These are phyloP conservation scores for Phtheirospermum japonicum DNA, from an alignment of 257 asterid genomes.

Conservation along the genomic window DNA sequence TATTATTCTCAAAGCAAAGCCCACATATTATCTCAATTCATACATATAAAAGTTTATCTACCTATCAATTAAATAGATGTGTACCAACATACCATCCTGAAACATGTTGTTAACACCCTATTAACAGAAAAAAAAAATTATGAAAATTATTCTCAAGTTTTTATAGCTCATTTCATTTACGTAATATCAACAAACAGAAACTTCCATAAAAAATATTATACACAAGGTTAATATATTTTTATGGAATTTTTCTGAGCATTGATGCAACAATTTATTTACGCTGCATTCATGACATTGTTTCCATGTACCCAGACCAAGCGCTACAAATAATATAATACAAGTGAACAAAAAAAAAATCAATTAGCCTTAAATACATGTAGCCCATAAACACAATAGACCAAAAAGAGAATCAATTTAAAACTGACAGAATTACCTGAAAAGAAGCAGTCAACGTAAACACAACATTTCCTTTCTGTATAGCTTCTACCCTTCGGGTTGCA, in stretches of 20 bases:
- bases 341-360: conserved; percentile 11
- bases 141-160: no score
- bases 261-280: conserved; percentile 16
- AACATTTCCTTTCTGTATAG: conserved; percentile 85
- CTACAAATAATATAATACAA: conserved; percentile 10
- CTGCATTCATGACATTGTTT: conserved; percentile 6
- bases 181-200: conserved; percentile 8
- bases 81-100: no score
- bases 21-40: conserved; percentile 10
- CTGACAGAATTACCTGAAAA: conserved; percentile 66
- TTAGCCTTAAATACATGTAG: no score
- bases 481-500: conserved; percentile 96
- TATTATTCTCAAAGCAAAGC: background rate
- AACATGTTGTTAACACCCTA: no score
- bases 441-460: conserved; percentile 79
- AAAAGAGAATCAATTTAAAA: conserved; percentile 23
- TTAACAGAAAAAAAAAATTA: no score
- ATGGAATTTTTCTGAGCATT: conserved; percentile 2
- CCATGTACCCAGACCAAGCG: conserved; percentile 12
- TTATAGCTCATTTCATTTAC: conserved; percentile 12
- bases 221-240: conserved; percentile 15
- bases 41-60: background rate
- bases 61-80: no score
- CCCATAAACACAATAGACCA: conserved; percentile 13
- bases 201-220: background rate